phyloP scores from a whole-genome alignment of 2,329 filamentous ascomycete species.

The Trichoderma lentiforme region DNA sequence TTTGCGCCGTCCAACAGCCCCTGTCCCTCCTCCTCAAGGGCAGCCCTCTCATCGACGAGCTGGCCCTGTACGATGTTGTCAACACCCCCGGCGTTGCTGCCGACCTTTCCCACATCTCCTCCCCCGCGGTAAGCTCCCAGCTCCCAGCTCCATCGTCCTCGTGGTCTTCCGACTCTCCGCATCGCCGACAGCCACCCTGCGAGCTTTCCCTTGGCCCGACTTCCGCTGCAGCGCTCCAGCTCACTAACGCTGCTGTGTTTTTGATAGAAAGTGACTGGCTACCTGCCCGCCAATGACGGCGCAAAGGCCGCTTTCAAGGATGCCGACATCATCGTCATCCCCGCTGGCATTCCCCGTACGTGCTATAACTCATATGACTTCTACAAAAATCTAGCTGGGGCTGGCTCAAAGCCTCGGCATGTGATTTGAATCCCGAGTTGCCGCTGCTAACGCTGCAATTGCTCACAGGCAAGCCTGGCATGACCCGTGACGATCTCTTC shows the following conservation, averaged over 20 bases:
- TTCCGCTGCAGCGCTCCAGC: background rate
- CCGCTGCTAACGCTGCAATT: slow-evolving; percentile 22
- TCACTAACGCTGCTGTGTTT: slow-evolving; percentile 8
- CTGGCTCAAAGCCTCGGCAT: background rate
- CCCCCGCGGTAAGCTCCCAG: slow-evolving; percentile 61
- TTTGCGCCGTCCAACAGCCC: slow-evolving; percentile 54
- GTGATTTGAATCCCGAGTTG: background rate
- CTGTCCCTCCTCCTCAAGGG: slow-evolving; percentile 95
- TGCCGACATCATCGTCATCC: slow-evolving; percentile 94
- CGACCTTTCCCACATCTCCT: slow-evolving; percentile 96
- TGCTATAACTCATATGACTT: slow-evolving; percentile 30
- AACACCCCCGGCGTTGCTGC: slow-evolving; percentile 95
- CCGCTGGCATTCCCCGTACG: slow-evolving; percentile 91
- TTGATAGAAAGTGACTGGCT: slow-evolving; percentile 75
- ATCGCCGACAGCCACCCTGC: slow-evolving; percentile 11
- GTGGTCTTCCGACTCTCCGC: background rate
- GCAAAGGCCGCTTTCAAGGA: slow-evolving; percentile 85
- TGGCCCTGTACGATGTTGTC: slow-evolving; percentile 98
- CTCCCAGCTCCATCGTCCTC: background rate
- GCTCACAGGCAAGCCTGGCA: slow-evolving; percentile 85
- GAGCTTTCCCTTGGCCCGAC: slow-evolving; percentile 6
- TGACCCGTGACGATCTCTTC: slow-evolving; percentile 99
- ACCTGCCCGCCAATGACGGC: slow-evolving; percentile 81
- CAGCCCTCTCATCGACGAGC: slow-evolving; percentile 81
- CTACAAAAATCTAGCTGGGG: background rate